Evolutionary conservation across 768 basidiomycete species (phyloP).

Genomic region (Sarcodon sp.): DNA sequence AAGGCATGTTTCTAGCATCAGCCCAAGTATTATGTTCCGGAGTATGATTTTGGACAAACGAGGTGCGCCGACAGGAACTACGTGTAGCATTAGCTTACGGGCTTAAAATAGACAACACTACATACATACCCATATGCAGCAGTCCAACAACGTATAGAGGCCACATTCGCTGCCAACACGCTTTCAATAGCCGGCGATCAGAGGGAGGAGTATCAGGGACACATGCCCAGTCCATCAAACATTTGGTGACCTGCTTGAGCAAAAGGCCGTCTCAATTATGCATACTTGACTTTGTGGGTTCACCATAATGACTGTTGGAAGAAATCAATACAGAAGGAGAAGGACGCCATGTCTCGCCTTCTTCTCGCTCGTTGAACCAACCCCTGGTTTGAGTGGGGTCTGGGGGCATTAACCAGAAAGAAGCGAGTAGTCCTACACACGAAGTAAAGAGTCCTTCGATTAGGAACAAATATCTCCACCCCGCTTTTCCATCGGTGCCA

Average conservation of each 20-base stretch:
- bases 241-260: slow-evolving; percentile 31
- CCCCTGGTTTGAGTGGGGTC: slow-evolving; percentile 53
- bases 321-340: not conserved
- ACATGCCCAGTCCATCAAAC: slow-evolving; percentile 35
- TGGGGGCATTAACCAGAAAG: slow-evolving; percentile 48
- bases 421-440: slow-evolving; percentile 31
- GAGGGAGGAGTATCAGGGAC: too few relatives aligned
- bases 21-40: too few relatives aligned
- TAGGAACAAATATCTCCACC: slow-evolving; percentile 49
- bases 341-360: not conserved
- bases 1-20: slow-evolving; percentile 33
- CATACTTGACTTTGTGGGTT: slow-evolving; percentile 56
- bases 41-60: too few relatives aligned
- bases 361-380: slow-evolving; percentile 46
- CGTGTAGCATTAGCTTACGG: slow-evolving; percentile 1
- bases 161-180: slow-evolving; percentile 29
- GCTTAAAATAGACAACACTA: not conserved
- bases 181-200: too few relatives aligned
- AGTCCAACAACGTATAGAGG: slow-evolving; percentile 49
- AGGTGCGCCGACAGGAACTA: slow-evolving; percentile 47
- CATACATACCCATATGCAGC: slow-evolving; percentile 34
- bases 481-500: slow-evolving; percentile 36
- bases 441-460: slow-evolving; percentile 40
- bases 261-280: slow-evolving; percentile 58
- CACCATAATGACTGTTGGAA: slow-evolving; percentile 34